Evolutionary conservation across 2,329 filamentous ascomycete species (phyloP).

Genomic region (Magnaporthiopsis rhizophila): DNA sequence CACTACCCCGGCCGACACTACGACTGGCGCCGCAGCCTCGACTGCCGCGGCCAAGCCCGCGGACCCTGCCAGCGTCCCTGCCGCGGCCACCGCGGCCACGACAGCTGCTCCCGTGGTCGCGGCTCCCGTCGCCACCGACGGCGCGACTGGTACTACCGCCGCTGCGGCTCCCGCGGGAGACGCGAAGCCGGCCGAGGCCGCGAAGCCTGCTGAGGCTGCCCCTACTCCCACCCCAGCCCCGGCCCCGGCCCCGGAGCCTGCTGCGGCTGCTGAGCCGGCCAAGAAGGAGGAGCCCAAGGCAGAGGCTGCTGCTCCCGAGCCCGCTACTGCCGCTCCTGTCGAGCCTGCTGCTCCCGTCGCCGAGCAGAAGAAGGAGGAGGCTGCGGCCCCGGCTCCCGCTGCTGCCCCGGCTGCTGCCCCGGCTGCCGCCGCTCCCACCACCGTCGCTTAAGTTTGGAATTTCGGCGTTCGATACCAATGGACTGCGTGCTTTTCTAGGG

Average conservation of each 20-base stretch:
- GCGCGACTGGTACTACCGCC: not conserved
- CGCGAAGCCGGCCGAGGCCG: not conserved
- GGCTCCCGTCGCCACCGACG: no score
- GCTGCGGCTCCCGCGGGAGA: constrained; percentile 1
- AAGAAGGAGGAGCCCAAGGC: not conserved
- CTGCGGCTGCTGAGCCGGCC: not conserved
- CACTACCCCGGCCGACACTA: not conserved
- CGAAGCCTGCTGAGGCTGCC: not conserved
- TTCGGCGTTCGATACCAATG: not conserved
- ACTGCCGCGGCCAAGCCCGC: not conserved
- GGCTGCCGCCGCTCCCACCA: not conserved
- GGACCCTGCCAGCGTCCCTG: not conserved
- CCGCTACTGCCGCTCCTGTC: not conserved
- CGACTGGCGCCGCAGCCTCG: not conserved
- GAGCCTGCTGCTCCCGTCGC: not conserved
- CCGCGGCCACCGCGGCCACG: no score
- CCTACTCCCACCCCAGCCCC: not conserved
- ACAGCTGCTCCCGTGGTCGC: no score
- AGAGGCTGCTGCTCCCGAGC: constrained; percentile 1
- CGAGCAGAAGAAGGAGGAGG: constrained; percentile 1
- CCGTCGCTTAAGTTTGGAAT: not conserved
- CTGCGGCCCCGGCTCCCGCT: not conserved
- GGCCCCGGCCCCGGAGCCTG: not conserved
- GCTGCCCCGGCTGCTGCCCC: not conserved
- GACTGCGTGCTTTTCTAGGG: not conserved